Evolutionary conservation across 2,329 filamentous ascomycete genomes (phyloP), one percentile per base, ranked within the genome.

Genomic region (Aureobasidium sp.): DNA sequence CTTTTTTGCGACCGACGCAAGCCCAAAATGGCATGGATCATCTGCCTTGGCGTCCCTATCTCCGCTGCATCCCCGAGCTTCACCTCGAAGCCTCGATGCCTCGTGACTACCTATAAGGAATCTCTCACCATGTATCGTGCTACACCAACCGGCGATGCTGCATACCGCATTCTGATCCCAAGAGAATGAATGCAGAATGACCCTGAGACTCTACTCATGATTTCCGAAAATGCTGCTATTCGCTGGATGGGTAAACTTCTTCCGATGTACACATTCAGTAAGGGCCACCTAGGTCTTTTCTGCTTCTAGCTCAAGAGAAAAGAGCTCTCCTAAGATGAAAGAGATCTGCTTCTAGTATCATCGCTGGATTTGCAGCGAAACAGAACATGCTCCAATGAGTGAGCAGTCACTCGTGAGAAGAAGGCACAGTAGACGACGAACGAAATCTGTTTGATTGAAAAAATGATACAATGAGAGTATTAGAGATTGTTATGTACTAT

Each of bases 401-500:
- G n/a, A n/a, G n/a, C n/a, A n/a, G n/a, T n/a, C n/a, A n/a, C n/a
- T n/a, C n/a, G n/a, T n/a, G 17, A 21, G 19, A 21, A n/a, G n/a
- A n/a, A n/a, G n/a, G n/a, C 13, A 23, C 4, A 50, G 15, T 13
- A 11, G 35, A 29, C 35, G 29, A 40, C 13, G 35, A 29, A 29
- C 33, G n/a, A 40, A 3, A 27, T 51, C 11, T 11, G 21, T n/a
- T 51, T 27, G 7, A 23, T 53, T 40, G 49, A 38, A 10, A 19
- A 3, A n/a, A n/a, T n/a, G 23, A 29, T 13, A 23, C n/a, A 40
- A 55, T 31, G 23, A 40, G 19, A 55, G 31, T 55, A 43, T 13
- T 42, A 55, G 51, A 42, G 51, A 55, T 42, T 42, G 51, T 55
- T 33, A 40, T 53, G 49, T 53, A 43, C 51, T n/a, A 55, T 53